phyloP scores from a whole-genome alignment of 768 basidiomycete genomes.

The Leccinum subtestaceum region DNA sequence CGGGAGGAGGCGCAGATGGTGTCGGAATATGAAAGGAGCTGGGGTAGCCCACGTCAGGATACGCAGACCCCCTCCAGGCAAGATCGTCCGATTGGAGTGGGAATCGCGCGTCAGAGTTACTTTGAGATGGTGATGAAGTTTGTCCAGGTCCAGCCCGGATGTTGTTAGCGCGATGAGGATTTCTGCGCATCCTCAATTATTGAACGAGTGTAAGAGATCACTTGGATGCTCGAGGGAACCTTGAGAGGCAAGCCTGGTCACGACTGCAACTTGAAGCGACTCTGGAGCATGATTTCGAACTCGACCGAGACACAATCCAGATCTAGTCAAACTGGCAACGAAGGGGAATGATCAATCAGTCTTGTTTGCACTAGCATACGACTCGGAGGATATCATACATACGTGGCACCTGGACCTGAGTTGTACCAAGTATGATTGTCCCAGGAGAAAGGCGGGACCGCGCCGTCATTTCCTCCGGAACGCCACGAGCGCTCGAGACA shows the following conservation, averaged over 20 bases:
- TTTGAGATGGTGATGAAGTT: neutral
- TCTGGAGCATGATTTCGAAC: slow-evolving; percentile 15
- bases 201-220: slow-evolving; percentile 13
- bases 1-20: slow-evolving; percentile 6
- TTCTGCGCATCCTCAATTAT: slow-evolving; percentile 18
- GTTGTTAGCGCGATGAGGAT: slow-evolving; percentile 6
- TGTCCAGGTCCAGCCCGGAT: slow-evolving; percentile 25
- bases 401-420: neutral
- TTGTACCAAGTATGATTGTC: neutral
- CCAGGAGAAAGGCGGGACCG: slow-evolving; percentile 4
- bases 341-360: neutral
- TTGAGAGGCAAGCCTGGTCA: neutral
- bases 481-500: neutral
- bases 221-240: slow-evolving; percentile 15
- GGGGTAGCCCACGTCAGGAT: slow-evolving; percentile 8
- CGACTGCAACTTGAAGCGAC: neutral
- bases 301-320: slow-evolving; percentile 12
- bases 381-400: neutral
- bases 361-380: too few relatives aligned
- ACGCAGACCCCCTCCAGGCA: neutral
- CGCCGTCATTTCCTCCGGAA: slow-evolving; percentile 6
- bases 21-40: slow-evolving; percentile 10
- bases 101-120: neutral
- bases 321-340: neutral
- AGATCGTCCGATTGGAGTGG: neutral